These are phyloP conservation scores for Mrakiaceae sp. DNA, from an alignment of 1,284 basidiomycete genomes.

Conservation along the genomic window DNA sequence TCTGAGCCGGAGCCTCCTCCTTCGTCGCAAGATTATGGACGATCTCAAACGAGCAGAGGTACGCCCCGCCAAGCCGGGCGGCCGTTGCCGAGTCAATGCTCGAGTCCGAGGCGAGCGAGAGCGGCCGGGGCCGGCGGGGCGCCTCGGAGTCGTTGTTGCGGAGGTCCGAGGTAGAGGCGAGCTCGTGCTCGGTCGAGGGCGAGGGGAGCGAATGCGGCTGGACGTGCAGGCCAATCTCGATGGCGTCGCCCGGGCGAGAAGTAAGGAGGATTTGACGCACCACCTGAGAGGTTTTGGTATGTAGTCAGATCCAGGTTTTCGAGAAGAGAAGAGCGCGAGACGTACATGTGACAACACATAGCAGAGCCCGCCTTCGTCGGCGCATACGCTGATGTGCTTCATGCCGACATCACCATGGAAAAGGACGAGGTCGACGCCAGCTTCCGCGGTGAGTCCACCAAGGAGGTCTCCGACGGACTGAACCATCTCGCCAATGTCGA, in stretches of 20 bases:
- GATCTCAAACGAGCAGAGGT: slow-evolving; percentile 50
- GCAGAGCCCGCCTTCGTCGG: slow-evolving; percentile 69
- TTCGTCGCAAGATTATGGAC: slow-evolving; percentile 30
- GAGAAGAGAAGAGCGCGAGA: slow-evolving; percentile 14
- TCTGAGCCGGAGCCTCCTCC: slow-evolving; percentile 20
- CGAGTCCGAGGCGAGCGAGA: slow-evolving; percentile 19
- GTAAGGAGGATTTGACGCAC: slow-evolving; percentile 68
- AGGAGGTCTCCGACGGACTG: slow-evolving; percentile 72
- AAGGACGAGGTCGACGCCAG: slow-evolving; percentile 72
- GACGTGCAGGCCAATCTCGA: slow-evolving; percentile 76
- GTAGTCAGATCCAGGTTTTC: slow-evolving; percentile 6
- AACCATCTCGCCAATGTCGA: slow-evolving; percentile 58
- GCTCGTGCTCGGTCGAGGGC: slow-evolving; percentile 2
- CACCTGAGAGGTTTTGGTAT: slow-evolving; percentile 44
- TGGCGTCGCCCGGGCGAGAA: slow-evolving; percentile 59
- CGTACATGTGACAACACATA: slow-evolving; percentile 62
- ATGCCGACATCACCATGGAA: slow-evolving; percentile 75
- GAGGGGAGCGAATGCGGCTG: slow-evolving; percentile 31
- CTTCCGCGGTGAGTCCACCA: slow-evolving; percentile 68
- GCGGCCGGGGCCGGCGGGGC: slow-evolving; percentile 18
- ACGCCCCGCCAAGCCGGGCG: slow-evolving; percentile 16
- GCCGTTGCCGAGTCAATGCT: neutral
- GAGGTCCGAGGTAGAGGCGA: neutral
- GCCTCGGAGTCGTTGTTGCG: too few relatives aligned
- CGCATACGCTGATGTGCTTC: slow-evolving; percentile 69